Evolutionary conservation across 495 filamentous ascomycete genomes (phyloP), one percentile per base, ranked within the genome.

Genomic region (Penicillium paxilli): DNA sequence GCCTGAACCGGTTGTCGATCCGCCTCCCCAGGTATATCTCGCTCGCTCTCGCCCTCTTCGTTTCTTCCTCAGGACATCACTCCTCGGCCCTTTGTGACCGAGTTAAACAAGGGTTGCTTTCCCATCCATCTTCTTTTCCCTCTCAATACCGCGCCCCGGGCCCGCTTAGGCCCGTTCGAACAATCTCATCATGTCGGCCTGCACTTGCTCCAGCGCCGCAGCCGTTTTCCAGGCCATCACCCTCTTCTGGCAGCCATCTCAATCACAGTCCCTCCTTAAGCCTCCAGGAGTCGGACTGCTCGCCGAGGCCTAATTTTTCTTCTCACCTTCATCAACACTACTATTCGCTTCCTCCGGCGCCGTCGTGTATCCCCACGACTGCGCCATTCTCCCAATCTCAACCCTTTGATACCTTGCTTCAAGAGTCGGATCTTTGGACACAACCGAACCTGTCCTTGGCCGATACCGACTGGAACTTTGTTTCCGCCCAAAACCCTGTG

Each of bases 81-180:
- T 55, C 49, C 40, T 51, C 59, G 52, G 47, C 47, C 47, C 33
- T 53, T 28, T 32, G 48, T 42, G 60, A 60, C 55, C 54, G 54
- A 64, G 55, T 49, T 21, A 20, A 21, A 23, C 24, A 14, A 37
- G 47, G 42, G 51, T 42, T 38, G 11, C 16, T 16, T 38, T 32
- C 22, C 28, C 47, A 23, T 12, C 16, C 11, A 17, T 23, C 16
- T 21, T 22, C 12, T 14, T 38, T 26, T 32, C 10, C 10, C 16
- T 23, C 21, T 30, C 24, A 28, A 22, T 19, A 45, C 22, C 47
- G 64, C 64, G 58, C 53, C 49, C 52, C 62, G 64, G 64, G 64
- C 63, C 64, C 60, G 62, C 64, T 55, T 53, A 60, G 64, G 56
- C 64, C 64, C 64, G 58, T 49, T 49, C 58, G 57, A 65, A 57